Evolutionary conservation across 2,329 filamentous ascomycete genomes (phyloP).

Genomic region (Achaetomium macrosporum): DNA sequence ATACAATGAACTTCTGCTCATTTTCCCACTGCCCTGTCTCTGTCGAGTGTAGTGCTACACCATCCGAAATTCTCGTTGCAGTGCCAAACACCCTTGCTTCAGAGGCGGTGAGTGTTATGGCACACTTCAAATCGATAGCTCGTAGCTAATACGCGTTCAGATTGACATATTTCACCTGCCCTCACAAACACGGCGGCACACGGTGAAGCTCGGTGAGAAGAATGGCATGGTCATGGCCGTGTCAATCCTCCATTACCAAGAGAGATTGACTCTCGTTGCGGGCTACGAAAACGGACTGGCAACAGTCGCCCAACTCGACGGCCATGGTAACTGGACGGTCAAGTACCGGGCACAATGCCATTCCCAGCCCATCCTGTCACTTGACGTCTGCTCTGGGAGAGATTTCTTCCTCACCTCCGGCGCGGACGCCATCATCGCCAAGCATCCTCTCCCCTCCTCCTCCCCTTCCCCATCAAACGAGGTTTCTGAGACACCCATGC

Average conservation of each 20-base stretch:
- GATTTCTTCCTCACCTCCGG: conserved; percentile 70
- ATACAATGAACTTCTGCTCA: conserved; percentile 91
- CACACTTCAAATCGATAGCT: neutral
- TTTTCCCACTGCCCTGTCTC: conserved; percentile 56
- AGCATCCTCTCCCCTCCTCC: conserved; percentile 58
- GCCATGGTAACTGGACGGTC: conserved; percentile 39
- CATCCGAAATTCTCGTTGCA: conserved; percentile 58
- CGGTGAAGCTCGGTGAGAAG: conserved; percentile 43
- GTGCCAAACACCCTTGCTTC: conserved; percentile 73
- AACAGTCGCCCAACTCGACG: conserved; percentile 54
- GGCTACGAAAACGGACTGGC: conserved; percentile 84
- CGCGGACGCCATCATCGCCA: conserved; percentile 73
- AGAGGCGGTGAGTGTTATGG: conserved; percentile 51
- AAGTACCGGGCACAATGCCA: conserved; percentile 65
- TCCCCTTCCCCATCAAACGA: conserved; percentile 3
- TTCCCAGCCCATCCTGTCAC: conserved; percentile 73
- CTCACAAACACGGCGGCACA: conserved; percentile 61
- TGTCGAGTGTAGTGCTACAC: conserved; percentile 18
- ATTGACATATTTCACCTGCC: conserved; percentile 84
- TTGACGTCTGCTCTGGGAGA: conserved; percentile 48
- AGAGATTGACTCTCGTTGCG: conserved; percentile 56
- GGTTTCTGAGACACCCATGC: neutral
- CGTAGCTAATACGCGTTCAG: conserved; percentile 29
- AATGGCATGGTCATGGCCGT: conserved; percentile 89
- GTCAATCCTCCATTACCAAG: conserved; percentile 48